These are phyloP conservation scores for Stentor coeruleus DNA, from an alignment of 73 alveolate species.

Conservation along the genomic window DNA sequence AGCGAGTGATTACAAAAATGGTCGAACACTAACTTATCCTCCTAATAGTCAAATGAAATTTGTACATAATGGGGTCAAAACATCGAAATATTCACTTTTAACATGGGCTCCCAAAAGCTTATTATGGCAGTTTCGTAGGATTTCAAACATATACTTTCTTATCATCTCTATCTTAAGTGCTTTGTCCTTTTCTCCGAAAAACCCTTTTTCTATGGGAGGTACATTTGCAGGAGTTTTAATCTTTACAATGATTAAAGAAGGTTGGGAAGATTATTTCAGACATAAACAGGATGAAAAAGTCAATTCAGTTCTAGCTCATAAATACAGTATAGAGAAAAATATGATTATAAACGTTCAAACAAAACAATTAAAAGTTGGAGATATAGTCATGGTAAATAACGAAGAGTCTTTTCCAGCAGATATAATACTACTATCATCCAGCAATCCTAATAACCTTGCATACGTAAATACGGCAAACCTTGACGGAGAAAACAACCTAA, in stretches of 20 bases:
- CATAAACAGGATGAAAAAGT: slow-evolving; percentile 40
- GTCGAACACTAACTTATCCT: not conserved
- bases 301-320: slow-evolving; percentile 29
- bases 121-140: slow-evolving; percentile 64
- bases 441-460: slow-evolving; percentile 54
- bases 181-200: slow-evolving; percentile 88
- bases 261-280: slow-evolving; percentile 43
- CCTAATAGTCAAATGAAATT: not conserved
- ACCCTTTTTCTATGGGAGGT: slow-evolving; percentile 84
- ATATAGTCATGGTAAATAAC: slow-evolving; percentile 34
- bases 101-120: slow-evolving; percentile 79
- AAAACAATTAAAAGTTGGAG: slow-evolving; percentile 45
- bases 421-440: slow-evolving; percentile 30
- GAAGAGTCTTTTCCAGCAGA: slow-evolving; percentile 56
- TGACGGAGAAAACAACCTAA: slow-evolving; percentile 97
- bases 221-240: slow-evolving; percentile 62
- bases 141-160: slow-evolving; percentile 76
- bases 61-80: slow-evolving; percentile 51
- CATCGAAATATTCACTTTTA: slow-evolving; percentile 79
- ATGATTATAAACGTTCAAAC: not conserved
- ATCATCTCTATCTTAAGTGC: slow-evolving; percentile 67
- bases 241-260: slow-evolving; percentile 50
- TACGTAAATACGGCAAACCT: slow-evolving; percentile 94
- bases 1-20: not conserved
- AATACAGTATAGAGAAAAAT: slow-evolving; percentile 11